Base-by-base conservation (phyloP, 2,329 filamentous ascomycete genomes). In the Taxawa tesnikishii region DNA sequence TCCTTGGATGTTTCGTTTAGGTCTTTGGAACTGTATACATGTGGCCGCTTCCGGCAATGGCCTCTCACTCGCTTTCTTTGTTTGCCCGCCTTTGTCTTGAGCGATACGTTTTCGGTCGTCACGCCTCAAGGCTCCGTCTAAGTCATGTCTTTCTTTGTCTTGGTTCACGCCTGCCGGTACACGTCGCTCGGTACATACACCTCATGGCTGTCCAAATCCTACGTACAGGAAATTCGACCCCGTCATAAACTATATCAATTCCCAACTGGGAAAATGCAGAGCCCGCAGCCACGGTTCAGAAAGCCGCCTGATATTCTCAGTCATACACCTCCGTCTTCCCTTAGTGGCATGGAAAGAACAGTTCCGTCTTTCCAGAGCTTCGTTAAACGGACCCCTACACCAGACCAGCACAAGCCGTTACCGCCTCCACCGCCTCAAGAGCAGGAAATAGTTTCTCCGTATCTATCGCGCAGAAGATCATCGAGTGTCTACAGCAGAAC, bases 401-500 rank as follows among this genome's bases (percentile, higher is more conserved):
- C 38, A 6, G 38, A 48, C 14, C 37, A 42, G 6, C 28, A 44
- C 3, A 55, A 53, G 34, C 47, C 52, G 10, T 42, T 54, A 3
- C 52, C 50, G 6, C 49, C 50, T 5, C 40, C 42, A 12, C 49
- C 19, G 21, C 15, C 5, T 10, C 19, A 13, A 26, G 15, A 15
- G 23, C 17, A 21, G 16, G 31, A 11, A 21, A 33, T 11, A 28
- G 30, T 18, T n/a, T n/a, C n/a, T n/a, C n/a, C n/a, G n/a, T n/a
- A n/a, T n/a, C n/a, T n/a, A n/a, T n/a, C n/a, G n/a, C n/a, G n/a
- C n/a, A n/a, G n/a, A 17, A 30, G 33, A 11, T 40, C 48, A 6
- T 53, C 50, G 5, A 55, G 53, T 30, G 43, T 54, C 15, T 56
- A 55, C 33, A 56, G 53, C 27, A 46, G 43, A 8, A 43, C 48